Conservation (phyloP, 2,329 filamentous ascomycete genomes). For the Botrytis fabae region DNA sequence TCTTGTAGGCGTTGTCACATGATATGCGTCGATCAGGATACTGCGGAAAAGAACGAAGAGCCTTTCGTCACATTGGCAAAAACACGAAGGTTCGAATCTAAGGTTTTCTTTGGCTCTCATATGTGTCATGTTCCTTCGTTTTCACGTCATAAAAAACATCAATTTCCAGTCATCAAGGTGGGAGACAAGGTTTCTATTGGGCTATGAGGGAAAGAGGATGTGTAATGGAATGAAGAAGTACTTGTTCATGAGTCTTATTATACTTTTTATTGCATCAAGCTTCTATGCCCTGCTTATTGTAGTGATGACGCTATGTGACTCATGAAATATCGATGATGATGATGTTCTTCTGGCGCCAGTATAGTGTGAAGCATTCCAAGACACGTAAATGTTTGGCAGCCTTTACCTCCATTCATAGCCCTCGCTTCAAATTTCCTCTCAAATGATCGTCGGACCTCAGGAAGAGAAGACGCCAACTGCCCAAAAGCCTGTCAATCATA, state of each 20-base stretch:
- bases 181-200: slow-evolving; percentile 24
- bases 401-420: background rate
- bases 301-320: background rate
- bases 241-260: background rate
- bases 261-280: background rate
- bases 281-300: background rate
- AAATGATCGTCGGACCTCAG: background rate
- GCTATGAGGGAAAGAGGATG: background rate
- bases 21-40: slow-evolving; percentile 90
- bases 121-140: slow-evolving; percentile 52
- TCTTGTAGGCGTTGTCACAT: slow-evolving; percentile 90
- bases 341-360: background rate
- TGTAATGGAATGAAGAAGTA: background rate
- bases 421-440: background rate
- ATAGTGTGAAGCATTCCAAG: background rate
- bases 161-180: slow-evolving; percentile 24
- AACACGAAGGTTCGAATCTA: slow-evolving; percentile 78
- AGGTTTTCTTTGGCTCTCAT: slow-evolving; percentile 88
- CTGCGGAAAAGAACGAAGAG: slow-evolving; percentile 74
- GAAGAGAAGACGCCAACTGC: background rate
- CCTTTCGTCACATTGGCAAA: slow-evolving; percentile 87
- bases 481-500: background rate
- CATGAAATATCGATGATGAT: background rate
- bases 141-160: slow-evolving; percentile 19
- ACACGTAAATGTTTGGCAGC: background rate